These are phyloP conservation scores for Cryptomeria japonica DNA, from an alignment of 75 land plant genomes.

Conservation along the genomic window DNA sequence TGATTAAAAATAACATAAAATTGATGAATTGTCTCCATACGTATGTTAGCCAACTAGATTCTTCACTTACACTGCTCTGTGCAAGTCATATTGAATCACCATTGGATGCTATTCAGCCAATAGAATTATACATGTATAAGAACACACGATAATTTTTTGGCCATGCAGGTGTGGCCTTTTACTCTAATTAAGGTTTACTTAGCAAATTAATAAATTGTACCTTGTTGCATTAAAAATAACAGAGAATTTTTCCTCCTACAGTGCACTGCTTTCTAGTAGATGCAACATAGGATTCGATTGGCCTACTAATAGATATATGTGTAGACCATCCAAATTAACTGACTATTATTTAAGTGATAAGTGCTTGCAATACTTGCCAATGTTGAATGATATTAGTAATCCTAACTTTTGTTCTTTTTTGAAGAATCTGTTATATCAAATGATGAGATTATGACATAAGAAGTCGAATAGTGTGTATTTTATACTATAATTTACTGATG, in stretches of 20 bases:
- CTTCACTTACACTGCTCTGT: background rate
- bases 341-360: background rate
- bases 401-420: background rate
- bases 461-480: background rate
- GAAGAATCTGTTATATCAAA: background rate
- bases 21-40: background rate
- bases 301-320: background rate
- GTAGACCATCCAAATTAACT: background rate
- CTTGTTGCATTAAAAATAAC: background rate
- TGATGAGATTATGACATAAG: background rate
- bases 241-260: background rate
- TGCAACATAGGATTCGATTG: background rate
- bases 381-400: background rate
- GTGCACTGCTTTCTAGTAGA: background rate
- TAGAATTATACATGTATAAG: too few relatives aligned
- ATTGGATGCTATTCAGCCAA: too few relatives aligned
- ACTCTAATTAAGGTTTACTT: background rate
- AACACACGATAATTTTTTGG: background rate
- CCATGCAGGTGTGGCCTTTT: background rate
- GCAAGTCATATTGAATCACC: background rate
- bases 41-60: background rate
- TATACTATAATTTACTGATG: background rate
- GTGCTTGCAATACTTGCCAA: background rate
- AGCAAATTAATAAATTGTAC: background rate
- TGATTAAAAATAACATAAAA: background rate